phyloP scores from a whole-genome alignment of 176 grass and related monocot species.

The Echinochloa phyllopogon region DNA sequence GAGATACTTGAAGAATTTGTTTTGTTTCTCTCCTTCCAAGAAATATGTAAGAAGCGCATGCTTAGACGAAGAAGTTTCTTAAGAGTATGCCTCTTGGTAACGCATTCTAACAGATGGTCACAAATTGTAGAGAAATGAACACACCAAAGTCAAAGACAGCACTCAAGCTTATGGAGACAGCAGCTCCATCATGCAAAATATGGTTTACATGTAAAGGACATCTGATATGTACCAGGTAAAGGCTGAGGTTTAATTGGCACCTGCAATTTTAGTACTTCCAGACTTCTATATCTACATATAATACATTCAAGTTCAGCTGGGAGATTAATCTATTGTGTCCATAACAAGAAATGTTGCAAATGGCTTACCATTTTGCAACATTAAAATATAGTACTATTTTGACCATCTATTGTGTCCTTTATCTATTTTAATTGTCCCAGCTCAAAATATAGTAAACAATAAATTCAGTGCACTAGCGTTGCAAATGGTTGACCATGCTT shows the following conservation, averaged over 20 bases:
- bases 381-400: too few species aligned
- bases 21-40: not conserved
- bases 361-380: too few species aligned
- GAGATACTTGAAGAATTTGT: not conserved
- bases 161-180: slow-evolving; percentile 57
- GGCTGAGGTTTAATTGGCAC: not conserved
- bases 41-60: not conserved
- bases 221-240: slow-evolving; percentile 70
- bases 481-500: not conserved
- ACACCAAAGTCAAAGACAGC: slow-evolving; percentile 66
- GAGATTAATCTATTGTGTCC: not conserved
- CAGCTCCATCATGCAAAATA: slow-evolving; percentile 62
- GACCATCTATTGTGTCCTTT: too few species aligned
- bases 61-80: not conserved
- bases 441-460: not conserved
- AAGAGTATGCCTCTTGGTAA: not conserved
- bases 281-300: slow-evolving; percentile 8
- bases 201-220: slow-evolving; percentile 85
- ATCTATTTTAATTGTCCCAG: not conserved
- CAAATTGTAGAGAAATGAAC: slow-evolving; percentile 68
- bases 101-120: slow-evolving; percentile 26
- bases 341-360: slow-evolving; percentile 1
- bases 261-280: not conserved
- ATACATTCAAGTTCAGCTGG: not conserved
- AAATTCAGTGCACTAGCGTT: not conserved